These are phyloP conservation scores for Leptosphaerulina australis DNA, from an alignment of 2,329 filamentous ascomycete genomes.

Conservation along the genomic window DNA sequence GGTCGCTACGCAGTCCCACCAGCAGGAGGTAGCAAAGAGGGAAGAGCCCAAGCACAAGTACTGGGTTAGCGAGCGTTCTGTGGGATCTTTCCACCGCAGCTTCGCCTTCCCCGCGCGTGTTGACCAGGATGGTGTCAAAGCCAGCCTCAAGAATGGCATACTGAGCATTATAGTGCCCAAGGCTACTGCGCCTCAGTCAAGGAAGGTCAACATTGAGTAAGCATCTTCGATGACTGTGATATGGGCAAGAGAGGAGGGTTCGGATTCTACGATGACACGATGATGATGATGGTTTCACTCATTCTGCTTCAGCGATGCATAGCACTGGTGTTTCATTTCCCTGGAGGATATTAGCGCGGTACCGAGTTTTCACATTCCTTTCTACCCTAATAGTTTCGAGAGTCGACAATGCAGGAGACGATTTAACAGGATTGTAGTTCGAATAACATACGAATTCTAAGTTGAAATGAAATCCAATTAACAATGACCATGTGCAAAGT, in stretches of 20 bases:
- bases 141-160: slow-evolving; percentile 65
- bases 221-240: not conserved
- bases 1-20: slow-evolving; percentile 38
- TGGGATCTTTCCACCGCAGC: slow-evolving; percentile 64
- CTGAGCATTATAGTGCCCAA: slow-evolving; percentile 64
- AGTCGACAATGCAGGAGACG: no score
- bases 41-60: slow-evolving; percentile 64
- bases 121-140: slow-evolving; percentile 66
- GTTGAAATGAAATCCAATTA: no score
- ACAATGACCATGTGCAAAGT: no score
- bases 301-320: not conserved
- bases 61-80: slow-evolving; percentile 69
- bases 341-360: not conserved
- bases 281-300: not conserved
- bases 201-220: slow-evolving; percentile 59
- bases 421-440: no score
- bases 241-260: no score
- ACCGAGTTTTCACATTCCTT: no score
- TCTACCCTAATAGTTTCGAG: no score
- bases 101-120: slow-evolving; percentile 65
- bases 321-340: not conserved
- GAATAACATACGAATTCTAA: no score
- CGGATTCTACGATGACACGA: not conserved
- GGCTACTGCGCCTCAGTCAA: slow-evolving; percentile 53
- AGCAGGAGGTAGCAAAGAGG: slow-evolving; percentile 50